Conservation (phyloP, 1,284 basidiomycete genomes). For the Leccinum huronense region DNA sequence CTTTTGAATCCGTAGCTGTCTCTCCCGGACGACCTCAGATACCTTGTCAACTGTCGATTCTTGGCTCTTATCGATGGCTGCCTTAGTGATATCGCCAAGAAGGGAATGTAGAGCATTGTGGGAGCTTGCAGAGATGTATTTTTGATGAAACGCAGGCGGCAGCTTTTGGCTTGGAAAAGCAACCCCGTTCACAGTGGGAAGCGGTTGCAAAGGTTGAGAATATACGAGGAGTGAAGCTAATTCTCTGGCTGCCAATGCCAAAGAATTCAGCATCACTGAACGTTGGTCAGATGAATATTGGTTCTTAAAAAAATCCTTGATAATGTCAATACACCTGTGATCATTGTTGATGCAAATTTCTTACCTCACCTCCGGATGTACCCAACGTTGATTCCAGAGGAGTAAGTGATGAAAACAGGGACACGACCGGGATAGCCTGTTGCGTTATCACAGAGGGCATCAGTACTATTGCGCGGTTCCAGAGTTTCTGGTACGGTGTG, state of each 20-base stretch:
- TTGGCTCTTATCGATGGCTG: conserved; percentile 57
- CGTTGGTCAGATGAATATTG: conserved; percentile 89
- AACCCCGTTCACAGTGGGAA: conserved; percentile 37
- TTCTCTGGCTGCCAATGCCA: conserved; percentile 85
- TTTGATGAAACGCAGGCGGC: conserved; percentile 66
- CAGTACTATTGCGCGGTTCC: conserved; percentile 48
- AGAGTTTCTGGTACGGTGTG: conserved; percentile 46
- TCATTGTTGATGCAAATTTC: no score
- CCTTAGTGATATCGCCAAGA: conserved; percentile 56
- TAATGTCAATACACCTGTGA: conserved; percentile 57
- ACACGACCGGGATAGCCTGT: conserved; percentile 52
- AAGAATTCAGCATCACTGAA: conserved; percentile 78
- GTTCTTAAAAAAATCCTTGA: conserved; percentile 90
- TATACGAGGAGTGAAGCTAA: conserved; percentile 69
- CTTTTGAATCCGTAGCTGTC: conserved; percentile 66
- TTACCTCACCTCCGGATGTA: background rate
- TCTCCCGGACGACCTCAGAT: conserved; percentile 68
- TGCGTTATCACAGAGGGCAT: conserved; percentile 54
- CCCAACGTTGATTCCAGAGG: conserved; percentile 29
- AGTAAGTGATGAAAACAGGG: conserved; percentile 52
- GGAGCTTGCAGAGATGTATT: conserved; percentile 52
- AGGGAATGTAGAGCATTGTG: conserved; percentile 47
- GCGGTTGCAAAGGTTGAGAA: conserved; percentile 37
- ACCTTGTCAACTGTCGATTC: conserved; percentile 49
- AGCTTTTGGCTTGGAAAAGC: conserved; percentile 79